Conservation (phyloP, 257 asterid species). For the Lithospermum erythrorhizon region DNA sequence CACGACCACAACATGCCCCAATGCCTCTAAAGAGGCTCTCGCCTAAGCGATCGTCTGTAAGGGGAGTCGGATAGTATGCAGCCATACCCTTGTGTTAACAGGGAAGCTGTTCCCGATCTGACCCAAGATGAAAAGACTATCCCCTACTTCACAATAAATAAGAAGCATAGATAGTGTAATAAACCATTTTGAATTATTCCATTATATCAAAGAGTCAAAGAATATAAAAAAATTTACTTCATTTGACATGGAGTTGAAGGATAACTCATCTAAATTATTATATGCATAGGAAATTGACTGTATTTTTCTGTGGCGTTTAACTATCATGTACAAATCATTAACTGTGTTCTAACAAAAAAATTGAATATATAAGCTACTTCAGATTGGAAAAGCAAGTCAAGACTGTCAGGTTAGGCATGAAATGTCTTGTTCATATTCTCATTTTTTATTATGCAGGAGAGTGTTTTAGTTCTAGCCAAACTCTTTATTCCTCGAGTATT, state of each 20-base stretch:
- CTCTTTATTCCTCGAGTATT: constrained; percentile 72
- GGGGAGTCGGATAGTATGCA: too few species aligned
- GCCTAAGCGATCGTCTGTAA: too few species aligned
- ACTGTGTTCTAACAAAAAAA: not conserved
- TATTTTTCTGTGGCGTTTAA: not conserved
- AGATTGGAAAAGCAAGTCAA: constrained; percentile 2
- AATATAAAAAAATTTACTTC: too few species aligned
- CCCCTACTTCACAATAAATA: too few species aligned
- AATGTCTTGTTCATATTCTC: not conserved
- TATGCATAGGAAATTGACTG: not conserved
- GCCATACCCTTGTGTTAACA: too few species aligned
- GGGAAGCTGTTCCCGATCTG: too few species aligned
- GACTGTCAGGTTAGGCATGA: constrained; percentile 2
- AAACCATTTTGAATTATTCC: not conserved
- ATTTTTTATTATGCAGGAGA: constrained; percentile 50
- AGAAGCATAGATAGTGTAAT: too few species aligned
- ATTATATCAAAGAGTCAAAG: not conserved
- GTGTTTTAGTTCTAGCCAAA: constrained; percentile 61
- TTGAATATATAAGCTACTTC: constrained; percentile 1
- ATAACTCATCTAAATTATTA: not conserved
- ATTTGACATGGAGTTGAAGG: not conserved
- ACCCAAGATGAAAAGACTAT: too few species aligned
- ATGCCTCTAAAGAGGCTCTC: too few species aligned
- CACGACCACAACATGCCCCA: too few species aligned
- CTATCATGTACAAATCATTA: not conserved